Percentiles rank a stretch among this genome's conserved stretches.
Evolutionary conservation across 352 stramenopile genomes (phyloP).

Genomic region (Phytophthora megakarya): DNA sequence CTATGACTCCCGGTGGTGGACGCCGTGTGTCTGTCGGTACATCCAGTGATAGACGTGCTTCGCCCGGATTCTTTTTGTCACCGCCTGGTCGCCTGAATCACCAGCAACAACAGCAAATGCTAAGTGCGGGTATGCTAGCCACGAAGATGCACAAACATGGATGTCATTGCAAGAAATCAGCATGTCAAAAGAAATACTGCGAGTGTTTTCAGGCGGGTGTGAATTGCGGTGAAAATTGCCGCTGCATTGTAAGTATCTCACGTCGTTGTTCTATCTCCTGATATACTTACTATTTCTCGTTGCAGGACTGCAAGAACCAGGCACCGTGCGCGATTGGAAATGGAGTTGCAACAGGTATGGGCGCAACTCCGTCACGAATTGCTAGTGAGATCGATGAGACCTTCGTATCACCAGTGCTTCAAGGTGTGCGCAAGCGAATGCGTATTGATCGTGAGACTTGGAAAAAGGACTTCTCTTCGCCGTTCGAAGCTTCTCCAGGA

Average conservation of each 20-base stretch:
- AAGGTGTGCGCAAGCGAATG: constrained; percentile 58
- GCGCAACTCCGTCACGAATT: constrained; percentile 29
- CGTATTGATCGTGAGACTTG: constrained; percentile 73
- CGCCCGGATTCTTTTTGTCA: constrained; percentile 30
- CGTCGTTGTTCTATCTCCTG: neutral
- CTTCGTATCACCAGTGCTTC: constrained; percentile 68
- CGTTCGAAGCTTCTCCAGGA: constrained; percentile 60
- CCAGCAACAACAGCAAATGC: constrained; percentile 26
- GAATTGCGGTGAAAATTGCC: constrained; percentile 87
- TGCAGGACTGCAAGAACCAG: constrained; percentile 84
- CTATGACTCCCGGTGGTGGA: constrained; percentile 14
- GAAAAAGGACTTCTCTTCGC: constrained; percentile 71
- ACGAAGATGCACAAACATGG: constrained; percentile 94
- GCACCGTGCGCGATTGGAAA: constrained; percentile 46
- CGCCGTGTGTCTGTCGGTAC: constrained; percentile 19
- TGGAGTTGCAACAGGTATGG: constrained; percentile 26
- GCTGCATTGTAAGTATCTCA: constrained; percentile 79
- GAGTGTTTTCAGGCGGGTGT: constrained; percentile 95
- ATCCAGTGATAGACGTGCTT: constrained; percentile 17
- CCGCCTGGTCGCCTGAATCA: constrained; percentile 19
- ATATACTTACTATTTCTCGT: constrained; percentile 3
- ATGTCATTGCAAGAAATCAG: constrained; percentile 97
- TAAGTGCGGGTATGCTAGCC: constrained; percentile 21
- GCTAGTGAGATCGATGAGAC: constrained; percentile 50
- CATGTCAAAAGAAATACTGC: constrained; percentile 98